Evolutionary conservation across 2,329 filamentous ascomycete species (phyloP), one percentile per base, ranked within the genome.

Genomic region (Rutstroemia sp.): DNA sequence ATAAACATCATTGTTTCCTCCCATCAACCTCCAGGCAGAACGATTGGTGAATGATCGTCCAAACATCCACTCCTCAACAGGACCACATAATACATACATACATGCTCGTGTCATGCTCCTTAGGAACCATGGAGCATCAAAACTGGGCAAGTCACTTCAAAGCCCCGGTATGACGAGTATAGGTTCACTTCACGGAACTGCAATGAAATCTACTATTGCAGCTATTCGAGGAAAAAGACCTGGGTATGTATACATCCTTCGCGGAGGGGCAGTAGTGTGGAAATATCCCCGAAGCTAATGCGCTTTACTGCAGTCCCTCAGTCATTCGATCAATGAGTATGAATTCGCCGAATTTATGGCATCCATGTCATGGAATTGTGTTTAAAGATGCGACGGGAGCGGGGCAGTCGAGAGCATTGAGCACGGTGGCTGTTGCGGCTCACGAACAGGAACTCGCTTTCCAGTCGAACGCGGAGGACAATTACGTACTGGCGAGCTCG

Each of bases 341-440:
- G 9, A 58, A 34, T 25, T 45, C 52, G 23, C 23, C 58, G 48
- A 67, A 66, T 49, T 62, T 69, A 27, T 76, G 74, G 74, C 67
- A 68, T 52, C 67, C 69, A 4, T 67, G 61, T n/a, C 65, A 69
- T 54, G 72, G 73, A 39, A 70, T 75, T 52, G 67, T 73, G 2
- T 76, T 75, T 58, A 60, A 63, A 36, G 54, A 62, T 30, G 53
- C 46, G 39, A 39, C 60, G 9, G 45, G 42, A 7, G 48, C 51
- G n/a, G 56, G 55, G 7, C 56, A 52, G 21, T 42, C 58, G 21
- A 56, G 64, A 51, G 27, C 52, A 23, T 40, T 63, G 48, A 68
- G 61, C 49, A 62, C 61, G 5, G 46, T 44, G n/a, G 58, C 59
- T 38, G 44, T 57, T 1, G 44, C 51, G 39, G 56, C 55, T 6